Evolutionary conservation across 1,284 basidiomycete species (phyloP).

Genomic region (Filobasidium uniguttulatum): DNA sequence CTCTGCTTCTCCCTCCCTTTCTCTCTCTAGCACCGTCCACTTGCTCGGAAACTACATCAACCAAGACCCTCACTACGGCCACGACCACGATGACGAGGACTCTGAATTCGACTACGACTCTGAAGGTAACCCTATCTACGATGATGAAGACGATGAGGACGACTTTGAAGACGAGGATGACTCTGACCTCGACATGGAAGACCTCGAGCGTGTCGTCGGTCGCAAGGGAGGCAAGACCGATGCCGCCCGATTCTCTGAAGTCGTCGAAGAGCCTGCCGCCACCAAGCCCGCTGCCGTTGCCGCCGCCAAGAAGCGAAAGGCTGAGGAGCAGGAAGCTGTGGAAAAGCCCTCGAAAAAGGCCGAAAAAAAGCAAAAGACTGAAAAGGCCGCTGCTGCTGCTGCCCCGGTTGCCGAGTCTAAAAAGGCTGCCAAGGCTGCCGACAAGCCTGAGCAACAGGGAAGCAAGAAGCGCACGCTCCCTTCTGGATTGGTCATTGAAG

Average conservation of each 20-base stretch:
- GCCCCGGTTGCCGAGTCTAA: constrained; percentile 38
- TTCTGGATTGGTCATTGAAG: constrained; percentile 59
- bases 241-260: constrained; percentile 50
- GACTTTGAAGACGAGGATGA: constrained; percentile 21
- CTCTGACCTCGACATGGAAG: constrained; percentile 16
- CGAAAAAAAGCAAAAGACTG: constrained; percentile 57
- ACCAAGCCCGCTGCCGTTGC: constrained; percentile 35
- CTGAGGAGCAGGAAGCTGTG: constrained; percentile 20
- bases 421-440: constrained; percentile 20
- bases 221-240: background rate
- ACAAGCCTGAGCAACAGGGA: constrained; percentile 13
- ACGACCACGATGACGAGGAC: constrained; percentile 25
- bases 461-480: constrained; percentile 13
- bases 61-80: constrained; percentile 36
- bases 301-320: constrained; percentile 49
- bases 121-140: constrained; percentile 39
- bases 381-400: constrained; percentile 43
- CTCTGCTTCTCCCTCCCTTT: too few species aligned
- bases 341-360: constrained; percentile 33
- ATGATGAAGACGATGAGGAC: constrained; percentile 41
- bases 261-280: constrained; percentile 36
- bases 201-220: constrained; percentile 7
- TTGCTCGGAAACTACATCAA: constrained; percentile 79
- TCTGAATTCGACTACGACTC: constrained; percentile 36
- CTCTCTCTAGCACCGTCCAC: constrained; percentile 52